These are phyloP conservation scores for Rhododendron molle DNA, from an alignment of 148 eudicot genomes.

Conservation along the genomic window DNA sequence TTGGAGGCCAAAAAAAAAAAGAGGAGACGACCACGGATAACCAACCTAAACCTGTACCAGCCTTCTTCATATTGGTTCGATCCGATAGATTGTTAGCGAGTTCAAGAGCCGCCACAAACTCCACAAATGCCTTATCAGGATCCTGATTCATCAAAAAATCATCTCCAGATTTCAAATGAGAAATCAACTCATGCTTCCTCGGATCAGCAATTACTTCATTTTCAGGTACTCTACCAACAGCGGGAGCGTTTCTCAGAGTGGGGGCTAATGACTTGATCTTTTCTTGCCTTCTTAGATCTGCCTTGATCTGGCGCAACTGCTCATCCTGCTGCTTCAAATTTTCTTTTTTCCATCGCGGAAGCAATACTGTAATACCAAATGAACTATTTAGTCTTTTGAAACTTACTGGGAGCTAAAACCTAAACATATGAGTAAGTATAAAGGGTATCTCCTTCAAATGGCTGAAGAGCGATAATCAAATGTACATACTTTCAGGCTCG, in stretches of 20 bases:
- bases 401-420: neutral
- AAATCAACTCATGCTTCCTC: constrained; percentile 58
- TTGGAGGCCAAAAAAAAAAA: neutral
- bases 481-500: neutral
- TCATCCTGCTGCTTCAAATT: constrained; percentile 70
- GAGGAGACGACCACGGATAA: neutral
- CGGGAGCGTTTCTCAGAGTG: constrained; percentile 83
- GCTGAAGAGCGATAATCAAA: neutral
- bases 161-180: constrained; percentile 70
- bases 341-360: constrained; percentile 77
- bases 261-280: constrained; percentile 95
- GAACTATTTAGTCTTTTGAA: neutral
- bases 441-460: neutral
- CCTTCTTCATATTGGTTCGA: constrained; percentile 81
- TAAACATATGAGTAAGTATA: neutral
- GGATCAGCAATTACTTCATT: constrained; percentile 84
- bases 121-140: constrained; percentile 63
- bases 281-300: constrained; percentile 87
- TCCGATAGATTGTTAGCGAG: constrained; percentile 75
- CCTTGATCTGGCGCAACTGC: constrained; percentile 84
- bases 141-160: constrained; percentile 71
- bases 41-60: constrained; percentile 89
- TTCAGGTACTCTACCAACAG: constrained; percentile 51
- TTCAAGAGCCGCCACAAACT: constrained; percentile 69
- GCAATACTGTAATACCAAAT: constrained; percentile 39